Evolutionary conservation across 345 rosid genomes (phyloP).

Genomic region (Arabidopsis arenosa): DNA sequence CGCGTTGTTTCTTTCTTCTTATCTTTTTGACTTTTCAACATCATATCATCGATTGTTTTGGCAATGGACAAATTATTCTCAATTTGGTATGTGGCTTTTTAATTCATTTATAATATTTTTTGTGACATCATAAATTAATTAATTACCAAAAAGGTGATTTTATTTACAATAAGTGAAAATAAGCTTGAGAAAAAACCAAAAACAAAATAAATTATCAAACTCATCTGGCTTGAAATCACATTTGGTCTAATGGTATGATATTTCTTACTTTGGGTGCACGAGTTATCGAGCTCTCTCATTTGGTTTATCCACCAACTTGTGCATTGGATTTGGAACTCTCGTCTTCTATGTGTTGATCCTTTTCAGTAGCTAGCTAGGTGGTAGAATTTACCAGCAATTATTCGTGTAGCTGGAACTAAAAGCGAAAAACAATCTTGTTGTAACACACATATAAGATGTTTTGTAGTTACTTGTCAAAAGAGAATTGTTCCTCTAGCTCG

Average conservation of each 20-base stretch:
- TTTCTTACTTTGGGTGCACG: neutral
- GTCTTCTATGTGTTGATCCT: neutral
- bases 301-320: constrained; percentile 1
- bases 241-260: neutral
- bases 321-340: neutral
- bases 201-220: too few relatives aligned
- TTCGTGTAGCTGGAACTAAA: neutral
- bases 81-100: too few relatives aligned
- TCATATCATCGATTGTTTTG: too few relatives aligned
- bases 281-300: neutral
- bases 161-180: too few relatives aligned
- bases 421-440: neutral
- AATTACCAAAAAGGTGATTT: too few relatives aligned
- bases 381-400: neutral
- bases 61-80: too few relatives aligned
- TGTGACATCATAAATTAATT: too few relatives aligned
- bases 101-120: too few relatives aligned
- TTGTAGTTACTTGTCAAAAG: neutral
- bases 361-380: neutral
- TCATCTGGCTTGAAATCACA: neutral
- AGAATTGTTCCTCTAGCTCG: neutral
- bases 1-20: too few relatives aligned
- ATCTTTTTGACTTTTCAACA: too few relatives aligned
- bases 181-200: too few relatives aligned
- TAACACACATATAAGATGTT: neutral